Evolutionary conservation across 805 yeast species (phyloP), one percentile per base, ranked within the genome.

Genomic region (Kuraishia molischiana): DNA sequence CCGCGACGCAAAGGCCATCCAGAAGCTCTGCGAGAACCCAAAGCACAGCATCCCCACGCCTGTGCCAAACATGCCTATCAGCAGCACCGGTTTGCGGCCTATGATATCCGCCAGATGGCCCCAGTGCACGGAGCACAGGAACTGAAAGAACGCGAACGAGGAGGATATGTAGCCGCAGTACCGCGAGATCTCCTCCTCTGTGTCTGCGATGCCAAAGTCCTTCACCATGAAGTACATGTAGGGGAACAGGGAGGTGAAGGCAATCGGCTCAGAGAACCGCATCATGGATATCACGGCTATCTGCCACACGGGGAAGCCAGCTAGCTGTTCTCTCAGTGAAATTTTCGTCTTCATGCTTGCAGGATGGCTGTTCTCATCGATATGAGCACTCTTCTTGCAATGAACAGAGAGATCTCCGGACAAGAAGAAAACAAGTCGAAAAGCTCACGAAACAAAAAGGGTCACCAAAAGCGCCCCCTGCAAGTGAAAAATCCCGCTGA

Each of bases 161-260:
- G 83, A 70, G 1, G 80, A 67, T 39, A 77, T 55, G 48, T 75
- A 75, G 5, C 85, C 84, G 8, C 81, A 72, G 51, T 74, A 78
- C 39, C 64, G 69, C 2, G 80, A 64, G 28, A 78, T 72, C 36
- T 70, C 69, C n/a, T 71, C 65, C 29, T 69, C 62, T 35, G 72
- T 72, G 19, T 62, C 58, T 5, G 72, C 72, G 11, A 74, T 54
- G 3, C 67, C 66, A 49, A 76, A 76, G 42, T 73, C 79, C 41
- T 72, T 53, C 15, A 77, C 75, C 80, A 77, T 72, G 55, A 72
- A 77, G 51, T 71, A 77, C 29, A 76, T 67, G 47, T 77, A 77
- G 3, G 84, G 84, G 49, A 77, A 76, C 24, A 76, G 52, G 4
- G 81, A 74, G 3, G 82, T 73, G 58, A 76, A 77, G 2, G 81